Conservation (phyloP, 176 grass and related monocot species). For the Eremochloa ophiuroides region DNA sequence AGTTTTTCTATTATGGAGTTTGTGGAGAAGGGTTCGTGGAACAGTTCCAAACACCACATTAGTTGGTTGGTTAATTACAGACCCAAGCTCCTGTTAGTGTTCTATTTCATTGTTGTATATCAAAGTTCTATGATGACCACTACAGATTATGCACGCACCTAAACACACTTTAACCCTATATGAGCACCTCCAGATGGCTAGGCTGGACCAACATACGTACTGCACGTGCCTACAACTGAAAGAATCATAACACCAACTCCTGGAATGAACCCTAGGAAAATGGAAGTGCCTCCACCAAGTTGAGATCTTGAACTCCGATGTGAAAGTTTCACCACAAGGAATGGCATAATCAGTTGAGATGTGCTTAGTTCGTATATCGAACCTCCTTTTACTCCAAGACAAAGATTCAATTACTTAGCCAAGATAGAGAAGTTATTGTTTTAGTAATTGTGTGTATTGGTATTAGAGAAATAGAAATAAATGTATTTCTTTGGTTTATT, state of each 20-base stretch:
- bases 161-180: background rate
- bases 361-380: no score
- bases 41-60: no score
- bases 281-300: background rate
- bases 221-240: no score
- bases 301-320: no score
- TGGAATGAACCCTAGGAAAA: background rate
- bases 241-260: background rate
- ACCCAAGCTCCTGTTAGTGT: background rate
- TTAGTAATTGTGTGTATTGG: background rate
- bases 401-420: background rate
- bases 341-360: no score
- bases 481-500: background rate
- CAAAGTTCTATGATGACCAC: background rate
- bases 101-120: background rate
- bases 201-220: no score
- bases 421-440: background rate
- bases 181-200: background rate
- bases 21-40: no score
- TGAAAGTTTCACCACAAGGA: no score
- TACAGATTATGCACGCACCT: background rate
- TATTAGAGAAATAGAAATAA: background rate
- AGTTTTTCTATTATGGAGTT: no score
- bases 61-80: background rate
- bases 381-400: no score